phyloP scores from a whole-genome alignment of 129 eudicot species.

The Arctium lappa region DNA sequence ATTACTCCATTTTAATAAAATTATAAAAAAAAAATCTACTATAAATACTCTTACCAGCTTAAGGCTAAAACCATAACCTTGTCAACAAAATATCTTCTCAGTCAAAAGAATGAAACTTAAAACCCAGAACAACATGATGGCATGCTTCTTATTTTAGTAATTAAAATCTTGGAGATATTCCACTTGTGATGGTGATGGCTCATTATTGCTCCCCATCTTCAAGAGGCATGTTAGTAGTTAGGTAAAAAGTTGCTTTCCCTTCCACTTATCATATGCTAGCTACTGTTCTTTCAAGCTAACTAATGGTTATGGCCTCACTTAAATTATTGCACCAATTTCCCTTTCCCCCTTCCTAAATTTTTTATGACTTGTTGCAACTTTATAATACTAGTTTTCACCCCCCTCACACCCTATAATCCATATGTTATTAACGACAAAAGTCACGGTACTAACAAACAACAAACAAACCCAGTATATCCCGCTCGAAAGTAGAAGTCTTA shows the following conservation, averaged over 20 bases:
- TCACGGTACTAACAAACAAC: background rate
- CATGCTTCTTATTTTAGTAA: background rate
- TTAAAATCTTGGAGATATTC: background rate
- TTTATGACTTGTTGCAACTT: background rate
- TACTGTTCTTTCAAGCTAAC: background rate
- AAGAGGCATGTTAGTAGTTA: slow-evolving; percentile 16
- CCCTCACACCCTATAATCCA: background rate
- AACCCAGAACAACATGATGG: background rate
- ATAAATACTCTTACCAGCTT: background rate
- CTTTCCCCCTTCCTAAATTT: background rate
- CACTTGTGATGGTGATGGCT: slow-evolving; percentile 17
- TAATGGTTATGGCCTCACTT: background rate
- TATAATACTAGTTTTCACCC: background rate
- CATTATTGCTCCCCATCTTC: slow-evolving; percentile 1
- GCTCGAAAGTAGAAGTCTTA: background rate
- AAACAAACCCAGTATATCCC: background rate
- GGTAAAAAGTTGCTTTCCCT: slow-evolving; percentile 29
- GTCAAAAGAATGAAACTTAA: background rate
- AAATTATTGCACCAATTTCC: background rate
- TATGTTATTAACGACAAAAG: background rate
- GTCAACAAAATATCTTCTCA: background rate
- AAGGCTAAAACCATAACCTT: background rate
- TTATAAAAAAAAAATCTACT: background rate
- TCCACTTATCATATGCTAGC: slow-evolving; percentile 17
- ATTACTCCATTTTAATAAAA: background rate